phyloP scores from a whole-genome alignment of 2,329 filamentous ascomycete genomes.

The Drechslerella coelobrocha region DNA sequence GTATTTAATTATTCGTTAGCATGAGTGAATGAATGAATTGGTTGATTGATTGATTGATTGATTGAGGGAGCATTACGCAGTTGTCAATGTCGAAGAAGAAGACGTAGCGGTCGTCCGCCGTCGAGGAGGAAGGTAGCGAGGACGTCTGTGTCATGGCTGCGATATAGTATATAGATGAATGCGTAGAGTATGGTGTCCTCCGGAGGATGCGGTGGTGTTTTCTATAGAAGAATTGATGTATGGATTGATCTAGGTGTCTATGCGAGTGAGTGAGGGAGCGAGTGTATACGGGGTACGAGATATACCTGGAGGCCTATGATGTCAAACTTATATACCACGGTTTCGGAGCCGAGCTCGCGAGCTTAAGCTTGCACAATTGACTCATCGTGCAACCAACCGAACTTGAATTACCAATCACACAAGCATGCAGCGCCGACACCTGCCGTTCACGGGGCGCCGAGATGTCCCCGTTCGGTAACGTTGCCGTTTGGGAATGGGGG shows the following conservation, averaged over 20 bases:
- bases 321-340: too few relatives aligned
- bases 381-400: not conserved
- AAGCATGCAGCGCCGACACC: not conserved
- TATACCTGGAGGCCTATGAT: too few relatives aligned
- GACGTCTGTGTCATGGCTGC: conserved; percentile 11
- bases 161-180: not conserved
- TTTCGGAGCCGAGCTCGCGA: too few relatives aligned
- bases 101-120: conserved; percentile 62
- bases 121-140: conserved; percentile 17
- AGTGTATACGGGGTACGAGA: too few relatives aligned
- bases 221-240: too few relatives aligned
- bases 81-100: conserved; percentile 96
- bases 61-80: conserved; percentile 73
- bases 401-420: not conserved
- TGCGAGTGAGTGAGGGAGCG: too few relatives aligned
- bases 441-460: not conserved
- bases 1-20: conserved; percentile 10
- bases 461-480: too few relatives aligned
- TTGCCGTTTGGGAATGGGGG: not conserved
- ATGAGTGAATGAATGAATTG: not conserved
- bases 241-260: too few relatives aligned
- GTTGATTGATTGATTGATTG: conserved; percentile 77
- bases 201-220: too few relatives aligned
- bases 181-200: not conserved
- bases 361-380: not conserved